Base-by-base conservation (phyloP, 805 yeast genomes). In the Kodamaea leandrae region DNA sequence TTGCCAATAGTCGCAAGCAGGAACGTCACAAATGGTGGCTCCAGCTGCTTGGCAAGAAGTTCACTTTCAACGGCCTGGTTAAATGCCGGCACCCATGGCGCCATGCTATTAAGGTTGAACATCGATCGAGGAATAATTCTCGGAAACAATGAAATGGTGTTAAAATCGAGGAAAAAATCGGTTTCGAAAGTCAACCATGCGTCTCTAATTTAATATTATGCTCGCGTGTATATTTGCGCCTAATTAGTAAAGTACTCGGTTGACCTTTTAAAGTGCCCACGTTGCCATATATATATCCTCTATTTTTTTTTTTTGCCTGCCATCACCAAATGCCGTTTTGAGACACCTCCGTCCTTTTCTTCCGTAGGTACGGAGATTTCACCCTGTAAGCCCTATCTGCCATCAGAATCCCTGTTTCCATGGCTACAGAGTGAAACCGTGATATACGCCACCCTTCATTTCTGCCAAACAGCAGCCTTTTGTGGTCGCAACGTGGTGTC, bases 31-130 rank as follows among this genome's bases (percentile, higher is more conserved):
- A 84, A 82, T 2, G 79, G 80, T 13, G 63, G 63, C 10, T 43
- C 45, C 38, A 54, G 44, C 19, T 54, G 54, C 24, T 42, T 51
- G 26, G 57, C 55, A 3, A 53, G 43, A 24, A 53, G 46, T 44
- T 77, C 82, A 24, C 74, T 64, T 16, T 72, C 68, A 16, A 80
- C 54, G 9, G 85, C 77, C 43, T 72, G 71, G 21, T 68, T 65
- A 50, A 85, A 80, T 8, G 75, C 55, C 7, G 91, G 86, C 52
- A 80, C 82, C 95, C 95, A 85, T 3, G 89, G 85, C 20, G 87
- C 90, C 74, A 57, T 63, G 43, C 52, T 57, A 36, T 61, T 63
- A 34, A 53, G 46, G 34, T 57, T 61, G 32, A 57, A 49, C 69
- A 63, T 62, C 4, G 19, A 15, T 20, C 19, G 32, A 34, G 25